A percentile compares a stretch with the other conserved stretches of the same genome.
These are phyloP conservation scores for Schizochytrium sp. DNA, from an alignment of 108 stramenopile species.

Conservation along the genomic window DNA sequence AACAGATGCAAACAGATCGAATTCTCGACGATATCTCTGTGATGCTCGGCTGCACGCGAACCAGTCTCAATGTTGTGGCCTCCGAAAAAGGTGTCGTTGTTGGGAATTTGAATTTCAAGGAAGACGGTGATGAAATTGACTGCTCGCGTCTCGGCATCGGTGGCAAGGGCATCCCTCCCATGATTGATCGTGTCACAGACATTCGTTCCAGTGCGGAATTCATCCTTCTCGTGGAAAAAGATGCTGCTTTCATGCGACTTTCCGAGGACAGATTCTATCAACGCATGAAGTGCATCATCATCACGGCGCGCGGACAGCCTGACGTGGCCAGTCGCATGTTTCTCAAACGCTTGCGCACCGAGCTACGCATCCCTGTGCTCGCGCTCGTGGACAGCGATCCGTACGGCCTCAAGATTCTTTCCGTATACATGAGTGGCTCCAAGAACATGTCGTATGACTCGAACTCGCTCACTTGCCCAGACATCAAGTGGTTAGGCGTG, in stretches of 20 bases:
- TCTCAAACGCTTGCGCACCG: slow-evolving; percentile 50
- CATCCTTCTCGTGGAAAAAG: slow-evolving; percentile 91
- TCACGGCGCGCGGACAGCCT: slow-evolving; percentile 96
- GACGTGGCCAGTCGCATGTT: slow-evolving; percentile 81
- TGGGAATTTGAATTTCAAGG: slow-evolving; percentile 67
- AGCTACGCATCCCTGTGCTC: slow-evolving; percentile 85
- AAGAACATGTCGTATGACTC: slow-evolving; percentile 74
- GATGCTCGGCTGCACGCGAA: slow-evolving; percentile 90
- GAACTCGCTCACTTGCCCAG: slow-evolving; percentile 83
- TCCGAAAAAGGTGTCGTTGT: slow-evolving; percentile 94
- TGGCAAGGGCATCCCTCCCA: slow-evolving; percentile 93
- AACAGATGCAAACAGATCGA: slow-evolving; percentile 80
- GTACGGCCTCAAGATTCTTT: slow-evolving; percentile 92
- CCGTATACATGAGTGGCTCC: slow-evolving; percentile 78
- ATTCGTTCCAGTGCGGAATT: slow-evolving; percentile 86
- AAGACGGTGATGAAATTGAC: slow-evolving; percentile 92
- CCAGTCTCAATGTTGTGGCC: slow-evolving; percentile 89
- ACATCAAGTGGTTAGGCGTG: slow-evolving; percentile 91
- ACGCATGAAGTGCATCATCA: slow-evolving; percentile 90
- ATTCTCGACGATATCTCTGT: slow-evolving; percentile 90
- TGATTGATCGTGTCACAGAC: slow-evolving; percentile 89
- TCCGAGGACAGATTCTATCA: slow-evolving; percentile 79
- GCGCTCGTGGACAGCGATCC: slow-evolving; percentile 93
- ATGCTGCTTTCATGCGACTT: slow-evolving; percentile 95
- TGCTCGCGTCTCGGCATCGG: slow-evolving; percentile 80